Base-by-base conservation (phyloP, 1,284 basidiomycete genomes). In the Cutaneotrichosporon curvatum region DNA sequence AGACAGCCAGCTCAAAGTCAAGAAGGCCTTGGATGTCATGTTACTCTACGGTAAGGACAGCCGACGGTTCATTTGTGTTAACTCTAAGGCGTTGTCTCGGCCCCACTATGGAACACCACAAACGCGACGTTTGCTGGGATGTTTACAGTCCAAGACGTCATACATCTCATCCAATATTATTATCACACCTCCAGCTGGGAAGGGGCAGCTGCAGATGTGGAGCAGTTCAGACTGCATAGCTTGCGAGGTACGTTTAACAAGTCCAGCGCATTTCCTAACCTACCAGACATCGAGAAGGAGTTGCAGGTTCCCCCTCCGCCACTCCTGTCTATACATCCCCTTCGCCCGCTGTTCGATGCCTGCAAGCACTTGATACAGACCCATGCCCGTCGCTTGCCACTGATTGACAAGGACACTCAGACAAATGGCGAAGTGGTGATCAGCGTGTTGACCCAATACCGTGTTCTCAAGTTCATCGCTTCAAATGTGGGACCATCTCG, bases 61-160 rank as follows among this genome's bases (percentile, higher is more conserved):
- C 20, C 8, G 14, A 12, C 25, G 8, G 10, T 32, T 49, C 25
- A n/a, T n/a, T n/a, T n/a, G n/a, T n/a, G n/a, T n/a, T n/a, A n/a
- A 46, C 43, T 12, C 30, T 21, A 61, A 94, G 91, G 90, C 53
- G 91, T 98, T 47, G 94, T 98, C 5, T 97, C 94, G 4, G 95
- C 95, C 4, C 94, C 95, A 4, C 76, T 98, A n/a, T 99, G 94
- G 87, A 91, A 94, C 74, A 91, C 88, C 66, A 84, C 88, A 51
- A 82, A 80, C 52, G 90, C 87, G 2, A 80, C 78, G 43, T 96
- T 96, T 62, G 87, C 87, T 4, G 71, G 91, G 53, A 95, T 96
- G 90, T 84, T 95, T 61, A 96, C 91, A 8, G 87, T 95, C 12
- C 81, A 89, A 50, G 91, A 95, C 67, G 88, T 95, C 66, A 94